phyloP scores from a whole-genome alignment of 495 filamentous ascomycete genomes.

The Hypoxylon crocopeplum region DNA sequence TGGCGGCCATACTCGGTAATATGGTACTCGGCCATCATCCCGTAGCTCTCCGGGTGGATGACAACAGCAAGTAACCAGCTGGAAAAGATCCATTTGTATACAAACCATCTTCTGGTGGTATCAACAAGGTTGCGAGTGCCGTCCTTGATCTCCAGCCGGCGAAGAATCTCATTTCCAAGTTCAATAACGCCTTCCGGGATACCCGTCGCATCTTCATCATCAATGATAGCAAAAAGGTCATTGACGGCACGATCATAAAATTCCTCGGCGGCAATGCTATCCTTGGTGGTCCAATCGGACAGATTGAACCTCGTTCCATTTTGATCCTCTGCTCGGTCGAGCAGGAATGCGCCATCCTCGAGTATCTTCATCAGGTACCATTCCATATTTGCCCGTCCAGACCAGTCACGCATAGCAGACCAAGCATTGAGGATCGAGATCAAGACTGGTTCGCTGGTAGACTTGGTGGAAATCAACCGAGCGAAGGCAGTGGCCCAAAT shows the following conservation, averaged over 20 bases:
- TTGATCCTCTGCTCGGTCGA: slow-evolving; percentile 78
- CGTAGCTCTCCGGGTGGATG: slow-evolving; percentile 87
- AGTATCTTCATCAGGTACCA: slow-evolving; percentile 92
- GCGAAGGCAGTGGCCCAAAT: slow-evolving; percentile 90
- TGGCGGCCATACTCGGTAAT: slow-evolving; percentile 89
- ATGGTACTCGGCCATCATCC: slow-evolving; percentile 88
- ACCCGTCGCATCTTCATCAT: slow-evolving; percentile 77
- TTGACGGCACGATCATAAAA: slow-evolving; percentile 87
- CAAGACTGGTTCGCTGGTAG: slow-evolving; percentile 67
- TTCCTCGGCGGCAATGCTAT: slow-evolving; percentile 81
- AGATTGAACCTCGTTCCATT: slow-evolving; percentile 70
- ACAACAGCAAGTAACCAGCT: slow-evolving; percentile 84
- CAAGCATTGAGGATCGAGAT: slow-evolving; percentile 80
- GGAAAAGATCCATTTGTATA: slow-evolving; percentile 91
- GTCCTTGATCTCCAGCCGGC: slow-evolving; percentile 72
- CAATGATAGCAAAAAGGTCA: slow-evolving; percentile 83
- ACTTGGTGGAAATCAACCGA: slow-evolving; percentile 68
- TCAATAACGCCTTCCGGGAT: slow-evolving; percentile 85
- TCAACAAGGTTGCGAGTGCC: slow-evolving; percentile 57
- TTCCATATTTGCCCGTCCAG: slow-evolving; percentile 85
- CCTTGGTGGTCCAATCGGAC: slow-evolving; percentile 66
- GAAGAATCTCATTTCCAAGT: slow-evolving; percentile 80
- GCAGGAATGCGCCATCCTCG: slow-evolving; percentile 87
- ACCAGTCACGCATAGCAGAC: slow-evolving; percentile 87
- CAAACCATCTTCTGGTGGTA: slow-evolving; percentile 76